A percentile compares a stretch with the other conserved stretches of the same genome.
Evolutionary conservation across 768 basidiomycete species (phyloP).

Genomic region (Suillus subluteus): DNA sequence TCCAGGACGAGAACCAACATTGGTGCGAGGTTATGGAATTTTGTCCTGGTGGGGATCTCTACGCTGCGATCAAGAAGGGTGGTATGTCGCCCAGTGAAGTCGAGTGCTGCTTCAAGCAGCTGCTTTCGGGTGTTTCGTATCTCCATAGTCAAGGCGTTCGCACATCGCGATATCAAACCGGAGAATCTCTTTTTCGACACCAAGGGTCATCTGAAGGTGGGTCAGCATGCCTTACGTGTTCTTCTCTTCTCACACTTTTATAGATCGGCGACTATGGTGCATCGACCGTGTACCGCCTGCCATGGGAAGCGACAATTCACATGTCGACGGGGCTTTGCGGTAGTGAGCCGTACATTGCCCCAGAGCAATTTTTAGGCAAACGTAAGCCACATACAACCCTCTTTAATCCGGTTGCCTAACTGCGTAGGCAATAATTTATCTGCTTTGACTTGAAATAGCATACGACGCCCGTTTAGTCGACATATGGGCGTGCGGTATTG

Average conservation of each 20-base stretch:
- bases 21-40: conserved; percentile 99
- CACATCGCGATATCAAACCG: conserved; percentile 97
- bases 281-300: conserved; percentile 97
- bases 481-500: conserved; percentile 96
- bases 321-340: conserved; percentile 97
- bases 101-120: conserved; percentile 98
- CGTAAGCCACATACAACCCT: conserved; percentile 64
- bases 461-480: conserved; percentile 98
- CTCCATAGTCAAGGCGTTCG: conserved; percentile 96
- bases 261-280: conserved; percentile 99
- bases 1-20: conserved; percentile 95
- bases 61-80: conserved; percentile 98
- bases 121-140: conserved; percentile 85
- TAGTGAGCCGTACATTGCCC: conserved; percentile 98
- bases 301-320: conserved; percentile 97
- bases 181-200: conserved; percentile 96
- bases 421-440: conserved; percentile 26
- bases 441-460: conserved; percentile 50
- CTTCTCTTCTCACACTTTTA: conserved; percentile 17
- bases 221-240: conserved; percentile 19
- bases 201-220: conserved; percentile 90
- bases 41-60: conserved; percentile 97
- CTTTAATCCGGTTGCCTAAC: conserved; percentile 43
- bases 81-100: conserved; percentile 90
- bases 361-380: conserved; percentile 95